These are phyloP conservation scores for Drechslerella stenobrocha DNA, from an alignment of 2,329 filamentous ascomycete genomes.

Conservation along the genomic window DNA sequence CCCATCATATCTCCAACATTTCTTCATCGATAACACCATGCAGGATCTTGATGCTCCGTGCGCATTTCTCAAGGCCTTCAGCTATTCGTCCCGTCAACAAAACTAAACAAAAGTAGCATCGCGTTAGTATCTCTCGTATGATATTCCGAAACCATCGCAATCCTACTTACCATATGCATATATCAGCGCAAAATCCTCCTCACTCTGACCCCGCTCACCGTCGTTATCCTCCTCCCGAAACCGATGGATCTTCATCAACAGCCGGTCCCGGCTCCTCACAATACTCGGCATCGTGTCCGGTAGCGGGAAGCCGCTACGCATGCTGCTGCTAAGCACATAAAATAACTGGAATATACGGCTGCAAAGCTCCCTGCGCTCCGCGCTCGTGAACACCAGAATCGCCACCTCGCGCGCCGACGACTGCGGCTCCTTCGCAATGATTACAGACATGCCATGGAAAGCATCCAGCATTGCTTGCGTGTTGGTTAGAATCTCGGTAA, in stretches of 20 bases:
- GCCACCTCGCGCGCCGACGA: slow-evolving; percentile 79
- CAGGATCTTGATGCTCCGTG: slow-evolving; percentile 65
- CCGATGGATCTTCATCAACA: slow-evolving; percentile 83
- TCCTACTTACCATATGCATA: slow-evolving; percentile 72
- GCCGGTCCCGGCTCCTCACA: slow-evolving; percentile 74
- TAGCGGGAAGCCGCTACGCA: slow-evolving; percentile 92
- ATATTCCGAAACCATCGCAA: background rate
- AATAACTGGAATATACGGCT: slow-evolving; percentile 87
- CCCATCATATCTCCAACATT: slow-evolving; percentile 56
- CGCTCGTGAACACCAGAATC: slow-evolving; percentile 74
- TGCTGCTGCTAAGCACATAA: slow-evolving; percentile 82
- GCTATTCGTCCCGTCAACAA: slow-evolving; percentile 69
- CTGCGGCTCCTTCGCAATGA: slow-evolving; percentile 77
- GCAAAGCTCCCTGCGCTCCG: slow-evolving; percentile 79
- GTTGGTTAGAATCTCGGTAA: slow-evolving; percentile 73
- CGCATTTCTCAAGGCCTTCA: slow-evolving; percentile 66
- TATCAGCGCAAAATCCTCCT: slow-evolving; percentile 79
- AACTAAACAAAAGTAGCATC: slow-evolving; percentile 52
- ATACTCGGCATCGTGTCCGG: slow-evolving; percentile 86
- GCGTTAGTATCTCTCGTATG: background rate
- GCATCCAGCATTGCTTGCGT: slow-evolving; percentile 86
- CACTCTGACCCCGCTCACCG: slow-evolving; percentile 57
- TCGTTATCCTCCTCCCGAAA: slow-evolving; percentile 69
- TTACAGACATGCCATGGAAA: slow-evolving; percentile 94
- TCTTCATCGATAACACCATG: slow-evolving; percentile 68